These are phyloP conservation scores for Silene noctiflora DNA, from an alignment of 179 eudicot species.

Conservation along the genomic window DNA sequence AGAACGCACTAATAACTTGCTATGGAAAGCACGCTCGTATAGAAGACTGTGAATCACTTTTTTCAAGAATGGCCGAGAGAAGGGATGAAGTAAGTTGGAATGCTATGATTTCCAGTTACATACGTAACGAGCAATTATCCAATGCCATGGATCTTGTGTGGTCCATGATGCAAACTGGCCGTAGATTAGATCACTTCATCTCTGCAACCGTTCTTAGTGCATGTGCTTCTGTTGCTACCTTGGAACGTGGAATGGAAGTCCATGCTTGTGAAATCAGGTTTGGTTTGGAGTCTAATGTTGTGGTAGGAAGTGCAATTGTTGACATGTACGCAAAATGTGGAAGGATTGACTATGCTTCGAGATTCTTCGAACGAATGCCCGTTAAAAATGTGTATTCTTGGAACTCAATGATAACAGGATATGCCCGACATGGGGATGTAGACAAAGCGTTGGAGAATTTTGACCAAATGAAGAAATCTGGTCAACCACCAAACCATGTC, in stretches of 20 bases:
- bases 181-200: constrained; percentile 57
- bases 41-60: constrained; percentile 54
- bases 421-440: constrained; percentile 74
- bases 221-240: constrained; percentile 76
- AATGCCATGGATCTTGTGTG: constrained; percentile 65
- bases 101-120: constrained; percentile 76
- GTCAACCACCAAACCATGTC: constrained; percentile 66
- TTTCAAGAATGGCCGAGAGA: constrained; percentile 54
- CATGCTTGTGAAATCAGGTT: constrained; percentile 77
- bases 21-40: constrained; percentile 65
- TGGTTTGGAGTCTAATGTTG: constrained; percentile 64
- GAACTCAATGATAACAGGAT: constrained; percentile 80
- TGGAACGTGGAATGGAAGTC: constrained; percentile 79
- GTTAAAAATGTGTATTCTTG: constrained; percentile 59
- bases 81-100: constrained; percentile 72
- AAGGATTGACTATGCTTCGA: constrained; percentile 69
- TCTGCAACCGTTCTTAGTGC: constrained; percentile 76
- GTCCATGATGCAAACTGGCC: constrained; percentile 60
- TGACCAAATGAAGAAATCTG: constrained; percentile 44
- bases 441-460: constrained; percentile 53
- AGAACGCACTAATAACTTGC: constrained; percentile 64
- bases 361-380: constrained; percentile 55
- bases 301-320: constrained; percentile 74
- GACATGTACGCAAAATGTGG: constrained; percentile 93
- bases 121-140: constrained; percentile 50